Evolutionary conservation across 371 early-diverging fungal genomes (phyloP), one percentile per base, ranked within the genome.

Genomic region (Mortierella sp.): DNA sequence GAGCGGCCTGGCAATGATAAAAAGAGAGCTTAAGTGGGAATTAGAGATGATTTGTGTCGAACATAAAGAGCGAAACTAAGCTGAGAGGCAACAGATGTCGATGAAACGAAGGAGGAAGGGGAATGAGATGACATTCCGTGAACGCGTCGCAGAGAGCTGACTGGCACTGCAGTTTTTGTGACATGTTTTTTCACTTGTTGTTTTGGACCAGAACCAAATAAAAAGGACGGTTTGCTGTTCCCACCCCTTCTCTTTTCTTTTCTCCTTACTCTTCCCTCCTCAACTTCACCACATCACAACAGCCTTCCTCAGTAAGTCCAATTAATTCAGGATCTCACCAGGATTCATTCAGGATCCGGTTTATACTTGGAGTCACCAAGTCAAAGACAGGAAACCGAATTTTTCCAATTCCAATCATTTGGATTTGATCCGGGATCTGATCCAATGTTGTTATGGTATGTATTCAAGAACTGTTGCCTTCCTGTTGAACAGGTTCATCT

Each of bases 361-460:
- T 48, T 15, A 14, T 5, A 12, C 7, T 26, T 15, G 49, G n/a
- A n/a, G n/a, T n/a, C n/a, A n/a, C n/a, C n/a, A n/a, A n/a, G n/a
- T n/a, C n/a, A n/a, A n/a, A n/a, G n/a, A n/a, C n/a, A n/a, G n/a
- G n/a, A n/a, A n/a, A n/a, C n/a, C n/a, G n/a, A n/a, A n/a, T n/a
- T n/a, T n/a, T 21, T 47, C 47, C 6, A 24, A 12, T 23, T 24
- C 31, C n/a, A 11, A 15, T 31, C 19, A n/a, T 12, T 28, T 7
- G 15, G 19, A 12, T 43, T 12, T n/a, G 44, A 28, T 28, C 31
- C 9, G 32, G 28, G 15, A n/a, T 50, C 50, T 17, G 50, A 24
- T 26, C 44, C 26, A 57, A 30, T 34, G 5, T 44, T 14, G 26
- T 32, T n/a, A 57, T 57, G 51, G 58, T 58, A 52, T 23, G 50